Percentiles rank a stretch among this genome's conserved stretches.
These are phyloP conservation scores for Geranomyces variabilis DNA, from an alignment of 192 early-diverging fungal species.

Conservation along the genomic window DNA sequence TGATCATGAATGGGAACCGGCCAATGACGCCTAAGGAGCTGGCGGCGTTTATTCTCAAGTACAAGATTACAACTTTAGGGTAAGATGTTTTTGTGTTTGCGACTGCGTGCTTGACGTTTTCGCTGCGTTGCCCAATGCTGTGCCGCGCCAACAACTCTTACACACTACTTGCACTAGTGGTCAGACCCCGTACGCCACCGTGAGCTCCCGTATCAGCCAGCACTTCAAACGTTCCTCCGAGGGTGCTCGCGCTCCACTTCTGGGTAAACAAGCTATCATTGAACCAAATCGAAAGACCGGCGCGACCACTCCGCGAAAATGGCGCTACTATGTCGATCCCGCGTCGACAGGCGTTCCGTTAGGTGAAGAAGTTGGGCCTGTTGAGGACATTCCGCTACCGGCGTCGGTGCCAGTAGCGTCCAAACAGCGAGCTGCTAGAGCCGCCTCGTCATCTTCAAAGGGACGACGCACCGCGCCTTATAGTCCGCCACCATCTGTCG, in stretches of 20 bases:
- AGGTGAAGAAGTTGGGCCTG: slow-evolving; percentile 10
- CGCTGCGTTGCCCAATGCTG: neutral
- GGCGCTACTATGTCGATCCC: slow-evolving; percentile 32
- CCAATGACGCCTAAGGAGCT: slow-evolving; percentile 83
- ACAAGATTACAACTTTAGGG: slow-evolving; percentile 77
- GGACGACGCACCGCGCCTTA: neutral
- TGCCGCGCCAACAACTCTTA: too few species aligned
- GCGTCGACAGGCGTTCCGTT: slow-evolving; percentile 12
- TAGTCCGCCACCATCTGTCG: neutral
- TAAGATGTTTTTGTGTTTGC: slow-evolving; percentile 41
- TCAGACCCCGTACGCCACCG: slow-evolving; percentile 85
- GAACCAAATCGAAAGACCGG: slow-evolving; percentile 13
- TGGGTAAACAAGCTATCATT: slow-evolving; percentile 13
- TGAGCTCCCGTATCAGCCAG: slow-evolving; percentile 86
- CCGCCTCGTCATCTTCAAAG: neutral
- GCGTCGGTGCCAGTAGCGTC: neutral
- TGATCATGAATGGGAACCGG: slow-evolving; percentile 74
- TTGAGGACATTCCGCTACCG: neutral
- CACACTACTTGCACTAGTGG: slow-evolving; percentile 50
- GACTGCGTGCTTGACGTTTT: neutral
- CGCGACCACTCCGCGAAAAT: slow-evolving; percentile 21
- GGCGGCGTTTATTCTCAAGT: slow-evolving; percentile 74
- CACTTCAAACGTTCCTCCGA: slow-evolving; percentile 84
- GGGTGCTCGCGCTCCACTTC: neutral
- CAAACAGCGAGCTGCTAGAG: neutral